Conservation (phyloP, 495 filamentous ascomycete genomes). For the Hypoxylon lienhwacheense region DNA sequence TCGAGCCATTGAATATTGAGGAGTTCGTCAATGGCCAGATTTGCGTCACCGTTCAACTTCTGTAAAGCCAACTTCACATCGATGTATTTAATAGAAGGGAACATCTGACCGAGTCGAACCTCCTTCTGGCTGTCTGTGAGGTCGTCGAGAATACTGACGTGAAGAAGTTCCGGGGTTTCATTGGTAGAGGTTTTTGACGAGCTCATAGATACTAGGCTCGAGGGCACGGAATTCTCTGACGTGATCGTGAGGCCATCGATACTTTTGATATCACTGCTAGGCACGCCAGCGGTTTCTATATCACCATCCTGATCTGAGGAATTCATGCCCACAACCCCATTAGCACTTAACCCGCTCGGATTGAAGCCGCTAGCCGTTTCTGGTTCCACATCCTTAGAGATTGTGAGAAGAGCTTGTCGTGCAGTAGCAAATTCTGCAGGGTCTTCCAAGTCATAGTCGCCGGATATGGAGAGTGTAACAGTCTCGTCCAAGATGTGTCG, state of each 20-base stretch:
- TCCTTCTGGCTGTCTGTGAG: slow-evolving; percentile 61
- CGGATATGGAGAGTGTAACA: slow-evolving; percentile 64
- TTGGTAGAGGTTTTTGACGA: slow-evolving; percentile 18
- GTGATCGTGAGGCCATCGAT: slow-evolving; percentile 26
- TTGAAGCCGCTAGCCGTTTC: slow-evolving; percentile 77
- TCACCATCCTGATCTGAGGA: slow-evolving; percentile 13
- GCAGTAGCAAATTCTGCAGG: slow-evolving; percentile 54
- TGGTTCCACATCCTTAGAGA: slow-evolving; percentile 61
- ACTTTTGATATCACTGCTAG: slow-evolving; percentile 32
- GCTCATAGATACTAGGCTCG: slow-evolving; percentile 15
- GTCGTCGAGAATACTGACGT: slow-evolving; percentile 45
- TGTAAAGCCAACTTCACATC: slow-evolving; percentile 66
- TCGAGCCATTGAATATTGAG: slow-evolving; percentile 74
- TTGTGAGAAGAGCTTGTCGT: slow-evolving; percentile 54
- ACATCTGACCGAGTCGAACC: slow-evolving; percentile 63
- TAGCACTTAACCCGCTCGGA: slow-evolving; percentile 66
- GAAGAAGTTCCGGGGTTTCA: slow-evolving; percentile 11
- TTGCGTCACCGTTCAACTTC: slow-evolving; percentile 63
- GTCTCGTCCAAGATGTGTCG: slow-evolving; percentile 48
- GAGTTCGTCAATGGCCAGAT: slow-evolving; percentile 77
- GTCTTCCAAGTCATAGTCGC: slow-evolving; percentile 63
- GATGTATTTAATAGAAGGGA: slow-evolving; percentile 64
- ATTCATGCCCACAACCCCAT: slow-evolving; percentile 17
- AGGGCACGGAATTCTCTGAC: slow-evolving; percentile 29
- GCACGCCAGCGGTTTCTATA: slow-evolving; percentile 4